Percentiles rank a stretch among this genome's conserved stretches.
phyloP scores from a whole-genome alignment of 352 stramenopile species.

The Globisporangium echinulatum region DNA sequence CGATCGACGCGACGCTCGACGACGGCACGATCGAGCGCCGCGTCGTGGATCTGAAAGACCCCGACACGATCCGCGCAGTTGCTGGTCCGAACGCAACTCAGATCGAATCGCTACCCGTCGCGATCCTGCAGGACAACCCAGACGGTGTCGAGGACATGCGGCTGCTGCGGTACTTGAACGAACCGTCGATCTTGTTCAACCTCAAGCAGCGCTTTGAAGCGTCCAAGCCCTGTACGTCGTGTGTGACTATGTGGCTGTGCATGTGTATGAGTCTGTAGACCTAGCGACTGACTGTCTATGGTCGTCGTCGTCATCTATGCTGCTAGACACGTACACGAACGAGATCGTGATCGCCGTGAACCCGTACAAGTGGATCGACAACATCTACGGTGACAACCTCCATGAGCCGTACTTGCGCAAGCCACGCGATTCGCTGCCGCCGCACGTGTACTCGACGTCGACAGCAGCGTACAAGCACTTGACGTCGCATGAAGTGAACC shows the following conservation, averaged over 20 bases:
- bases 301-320: neutral
- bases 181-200: conserved; percentile 92
- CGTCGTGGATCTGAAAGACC: conserved; percentile 77
- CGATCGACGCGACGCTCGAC: conserved; percentile 67
- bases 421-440: conserved; percentile 50
- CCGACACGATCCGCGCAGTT: conserved; percentile 77
- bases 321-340: conserved; percentile 93
- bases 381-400: conserved; percentile 86
- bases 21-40: conserved; percentile 55
- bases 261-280: too few relatives aligned
- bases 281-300: neutral
- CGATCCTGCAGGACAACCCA: conserved; percentile 72
- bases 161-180: conserved; percentile 86
- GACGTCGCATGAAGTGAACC: conserved; percentile 67
- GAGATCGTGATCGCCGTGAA: conserved; percentile 98
- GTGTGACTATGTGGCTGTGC: neutral
- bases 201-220: conserved; percentile 87
- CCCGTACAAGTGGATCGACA: conserved; percentile 93
- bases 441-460: conserved; percentile 85
- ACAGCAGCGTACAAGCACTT: conserved; percentile 85
- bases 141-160: conserved; percentile 85
- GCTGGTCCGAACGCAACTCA: conserved; percentile 66
- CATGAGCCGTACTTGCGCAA: conserved; percentile 81
- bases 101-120: conserved; percentile 78
- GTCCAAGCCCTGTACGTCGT: conserved; percentile 82